Evolutionary conservation across 768 basidiomycete species (phyloP), one percentile per base, ranked within the genome.

Genomic region (Royoungia palumana): DNA sequence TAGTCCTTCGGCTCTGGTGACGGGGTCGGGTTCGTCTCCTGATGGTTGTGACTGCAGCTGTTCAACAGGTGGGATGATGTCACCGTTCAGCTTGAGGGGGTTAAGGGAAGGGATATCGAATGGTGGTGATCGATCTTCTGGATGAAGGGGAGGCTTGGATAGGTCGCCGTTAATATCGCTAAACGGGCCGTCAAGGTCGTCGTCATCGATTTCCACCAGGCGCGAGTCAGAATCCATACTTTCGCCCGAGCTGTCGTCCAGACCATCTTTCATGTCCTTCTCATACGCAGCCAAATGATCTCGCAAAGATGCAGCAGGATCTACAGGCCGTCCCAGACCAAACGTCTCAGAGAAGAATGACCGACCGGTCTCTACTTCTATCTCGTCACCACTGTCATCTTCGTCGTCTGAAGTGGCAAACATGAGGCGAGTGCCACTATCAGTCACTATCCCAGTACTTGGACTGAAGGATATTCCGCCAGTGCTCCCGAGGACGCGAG

Each of bases 391-490:
- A 19, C 77, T 78, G 30, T 80, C 79, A 1, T 82, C 82, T 35
- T 79, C 77, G 19, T 83, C 83, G 38, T 86, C 81, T 28, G 78
- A 70, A 5, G 69, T 62, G 32, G 74, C 79, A 57, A 87, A 87
- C 81, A 86, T 83, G 59, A 85, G 66, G 17, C 70, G 66, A 24
- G 53, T 19, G 12, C 76, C 75, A 32, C 57, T 60, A 49, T 79
- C 80, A 52, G 62, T 74, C 64, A 75, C 69, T 59, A 82, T 77
- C 44, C 74, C 75, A 19, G 73, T 69, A 28, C 75, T 76, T 7
- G 79, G 83, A 51, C 74, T 69, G 63, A 84, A 85, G 14, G 83
- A 82, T 51, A 91, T 84, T 28, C 85, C 85, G 25, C 81, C 80
- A 9, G 69, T 65, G 64, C 75, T 69, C 58, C 76, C 78, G 41